Conservation (phyloP, 2,329 filamentous ascomycete genomes). For the Fusarium scirpi region DNA sequence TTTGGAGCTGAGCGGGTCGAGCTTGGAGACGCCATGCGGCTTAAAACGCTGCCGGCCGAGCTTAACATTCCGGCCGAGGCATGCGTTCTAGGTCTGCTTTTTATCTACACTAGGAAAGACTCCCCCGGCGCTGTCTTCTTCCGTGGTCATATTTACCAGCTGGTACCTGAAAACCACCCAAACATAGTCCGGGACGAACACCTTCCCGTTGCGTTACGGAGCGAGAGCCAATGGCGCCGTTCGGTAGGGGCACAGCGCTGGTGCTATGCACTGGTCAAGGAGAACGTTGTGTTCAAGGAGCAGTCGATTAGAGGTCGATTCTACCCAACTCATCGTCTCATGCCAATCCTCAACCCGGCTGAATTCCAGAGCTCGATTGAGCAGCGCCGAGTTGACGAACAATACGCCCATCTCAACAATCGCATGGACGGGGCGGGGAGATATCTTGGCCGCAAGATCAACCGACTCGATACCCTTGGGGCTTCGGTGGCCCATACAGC, state of each 20-base stretch:
- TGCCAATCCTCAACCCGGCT: slow-evolving; percentile 61
- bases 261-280: slow-evolving; percentile 57
- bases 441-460: slow-evolving; percentile 57
- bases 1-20: slow-evolving; percentile 64
- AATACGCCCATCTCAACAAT: slow-evolving; percentile 65
- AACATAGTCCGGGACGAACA: slow-evolving; percentile 52
- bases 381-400: slow-evolving; percentile 57
- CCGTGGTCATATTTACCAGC: slow-evolving; percentile 56
- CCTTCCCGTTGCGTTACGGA: slow-evolving; percentile 57
- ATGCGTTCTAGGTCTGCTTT: slow-evolving; percentile 54
- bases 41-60: slow-evolving; percentile 57
- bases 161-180: slow-evolving; percentile 48
- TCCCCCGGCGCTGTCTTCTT: slow-evolving; percentile 55
- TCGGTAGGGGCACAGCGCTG: slow-evolving; percentile 50
- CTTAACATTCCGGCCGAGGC: slow-evolving; percentile 50
- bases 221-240: slow-evolving; percentile 56
- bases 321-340: slow-evolving; percentile 66
- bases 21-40: slow-evolving; percentile 61
- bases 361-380: slow-evolving; percentile 54
- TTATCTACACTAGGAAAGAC: slow-evolving; percentile 55
- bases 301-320: slow-evolving; percentile 65
- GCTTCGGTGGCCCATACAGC: slow-evolving; percentile 55
- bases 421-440: slow-evolving; percentile 58
- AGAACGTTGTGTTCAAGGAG: slow-evolving; percentile 62
- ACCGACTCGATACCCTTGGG: slow-evolving; percentile 59